phyloP scores from a whole-genome alignment of 805 yeast genomes.

The Hemisphaericaspora nanyangensis region DNA sequence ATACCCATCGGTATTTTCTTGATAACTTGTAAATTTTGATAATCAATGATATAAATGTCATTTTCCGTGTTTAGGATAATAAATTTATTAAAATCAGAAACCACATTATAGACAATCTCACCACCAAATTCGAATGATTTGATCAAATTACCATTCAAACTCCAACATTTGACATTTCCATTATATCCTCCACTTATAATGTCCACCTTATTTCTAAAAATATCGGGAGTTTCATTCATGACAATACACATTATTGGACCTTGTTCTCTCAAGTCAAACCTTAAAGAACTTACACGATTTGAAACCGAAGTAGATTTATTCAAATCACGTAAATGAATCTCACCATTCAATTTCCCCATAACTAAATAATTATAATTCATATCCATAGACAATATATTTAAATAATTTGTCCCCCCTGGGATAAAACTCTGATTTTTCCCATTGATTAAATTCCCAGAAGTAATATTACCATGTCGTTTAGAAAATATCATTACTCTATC shows the following conservation, averaged over 20 bases:
- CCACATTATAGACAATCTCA: constrained; percentile 14
- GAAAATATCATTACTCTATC: constrained; percentile 26
- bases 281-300: constrained; percentile 17
- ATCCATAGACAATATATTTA: constrained; percentile 7
- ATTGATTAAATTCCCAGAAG: constrained; percentile 27
- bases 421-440: constrained; percentile 37
- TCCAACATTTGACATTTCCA: constrained; percentile 27
- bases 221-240: constrained; percentile 16
- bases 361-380: constrained; percentile 32
- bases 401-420: constrained; percentile 21
- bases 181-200: constrained; percentile 19
- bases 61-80: constrained; percentile 19
- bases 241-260: constrained; percentile 17
- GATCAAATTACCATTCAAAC: constrained; percentile 16
- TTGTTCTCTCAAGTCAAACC: constrained; percentile 5
- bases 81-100: constrained; percentile 24
- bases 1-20: constrained; percentile 14
- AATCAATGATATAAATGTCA: constrained; percentile 17
- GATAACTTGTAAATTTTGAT: constrained; percentile 7
- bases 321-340: constrained; percentile 29
- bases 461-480: constrained; percentile 16
- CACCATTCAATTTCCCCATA: constrained; percentile 26
- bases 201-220: constrained; percentile 20
- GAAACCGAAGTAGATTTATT: constrained; percentile 27
- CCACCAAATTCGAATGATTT: constrained; percentile 9